phyloP scores from a whole-genome alignment of 108 stramenopile species.

The Cyclostephanos tholiformis region DNA sequence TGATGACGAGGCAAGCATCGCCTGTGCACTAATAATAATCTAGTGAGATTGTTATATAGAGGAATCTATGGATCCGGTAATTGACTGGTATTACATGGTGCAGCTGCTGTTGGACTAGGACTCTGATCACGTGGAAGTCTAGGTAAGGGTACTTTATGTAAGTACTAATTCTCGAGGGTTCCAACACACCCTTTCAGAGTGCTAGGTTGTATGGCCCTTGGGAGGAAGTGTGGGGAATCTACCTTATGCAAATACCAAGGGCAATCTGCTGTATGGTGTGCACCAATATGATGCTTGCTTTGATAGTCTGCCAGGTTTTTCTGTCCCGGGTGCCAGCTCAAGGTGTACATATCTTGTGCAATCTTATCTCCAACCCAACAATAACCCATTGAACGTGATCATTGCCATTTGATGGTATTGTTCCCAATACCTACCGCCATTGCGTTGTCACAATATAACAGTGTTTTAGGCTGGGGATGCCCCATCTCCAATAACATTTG shows the following conservation, averaged over 20 bases:
- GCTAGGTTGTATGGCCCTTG: neutral
- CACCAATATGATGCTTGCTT: too few relatives aligned
- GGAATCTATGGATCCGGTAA: too few relatives aligned
- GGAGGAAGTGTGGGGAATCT: neutral
- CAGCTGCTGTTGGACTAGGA: too few relatives aligned
- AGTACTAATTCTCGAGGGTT: too few relatives aligned
- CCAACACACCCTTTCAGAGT: too few relatives aligned
- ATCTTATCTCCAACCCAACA: neutral
- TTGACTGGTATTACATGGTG: too few relatives aligned
- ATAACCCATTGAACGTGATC: neutral
- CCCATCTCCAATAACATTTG: neutral
- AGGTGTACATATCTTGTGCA: neutral
- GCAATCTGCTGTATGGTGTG: neutral
- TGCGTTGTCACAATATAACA: neutral
- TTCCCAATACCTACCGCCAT: neutral
- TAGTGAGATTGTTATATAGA: too few relatives aligned
- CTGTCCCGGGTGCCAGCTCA: neutral
- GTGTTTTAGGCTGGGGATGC: neutral
- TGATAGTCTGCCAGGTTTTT: neutral
- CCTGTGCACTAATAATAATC: too few relatives aligned
- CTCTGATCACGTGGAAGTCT: too few relatives aligned
- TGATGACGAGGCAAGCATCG: too few relatives aligned
- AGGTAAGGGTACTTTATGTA: too few relatives aligned
- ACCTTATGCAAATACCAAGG: neutral
- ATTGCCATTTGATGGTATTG: neutral